phyloP scores from a whole-genome alignment of 495 filamentous ascomycete species.

The Physcia stellaris region DNA sequence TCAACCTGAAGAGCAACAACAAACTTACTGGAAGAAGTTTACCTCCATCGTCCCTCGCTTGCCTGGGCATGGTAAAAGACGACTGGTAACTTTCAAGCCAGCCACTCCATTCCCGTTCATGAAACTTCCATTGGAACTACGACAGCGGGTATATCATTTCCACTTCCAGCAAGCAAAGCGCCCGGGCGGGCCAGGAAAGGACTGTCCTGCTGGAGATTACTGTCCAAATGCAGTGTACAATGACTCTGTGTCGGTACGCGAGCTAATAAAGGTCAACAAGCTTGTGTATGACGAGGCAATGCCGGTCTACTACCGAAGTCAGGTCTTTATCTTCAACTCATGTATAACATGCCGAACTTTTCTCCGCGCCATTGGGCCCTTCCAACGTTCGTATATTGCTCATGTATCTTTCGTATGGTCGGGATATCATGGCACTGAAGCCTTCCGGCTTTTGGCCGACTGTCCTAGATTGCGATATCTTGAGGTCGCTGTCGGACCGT shows the following conservation, averaged over 20 bases:
- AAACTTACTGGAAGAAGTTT: not conserved
- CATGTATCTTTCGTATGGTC: not conserved
- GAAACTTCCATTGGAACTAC: constrained; percentile 1
- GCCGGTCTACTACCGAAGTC: not conserved
- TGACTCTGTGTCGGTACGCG: not conserved
- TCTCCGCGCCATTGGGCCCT: not conserved
- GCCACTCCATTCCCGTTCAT: not conserved
- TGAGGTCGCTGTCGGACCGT: too few relatives aligned
- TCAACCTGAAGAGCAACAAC: not conserved
- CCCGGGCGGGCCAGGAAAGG: not conserved
- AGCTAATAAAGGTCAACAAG: not conserved
- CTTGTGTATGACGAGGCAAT: not conserved
- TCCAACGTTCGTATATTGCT: not conserved
- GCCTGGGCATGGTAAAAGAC: not conserved
- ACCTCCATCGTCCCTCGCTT: too few relatives aligned
- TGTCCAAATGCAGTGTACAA: not conserved
- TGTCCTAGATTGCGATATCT: too few relatives aligned
- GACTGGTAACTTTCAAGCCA: not conserved
- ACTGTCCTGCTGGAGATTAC: not conserved
- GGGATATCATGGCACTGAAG: not conserved
- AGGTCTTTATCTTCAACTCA: not conserved
- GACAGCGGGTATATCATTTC: not conserved
- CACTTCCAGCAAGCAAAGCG: not conserved
- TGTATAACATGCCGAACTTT: not conserved
- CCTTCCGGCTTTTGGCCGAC: not conserved